Conservation (phyloP, 176 grass and related monocot genomes). For the Carex littledalei region DNA sequence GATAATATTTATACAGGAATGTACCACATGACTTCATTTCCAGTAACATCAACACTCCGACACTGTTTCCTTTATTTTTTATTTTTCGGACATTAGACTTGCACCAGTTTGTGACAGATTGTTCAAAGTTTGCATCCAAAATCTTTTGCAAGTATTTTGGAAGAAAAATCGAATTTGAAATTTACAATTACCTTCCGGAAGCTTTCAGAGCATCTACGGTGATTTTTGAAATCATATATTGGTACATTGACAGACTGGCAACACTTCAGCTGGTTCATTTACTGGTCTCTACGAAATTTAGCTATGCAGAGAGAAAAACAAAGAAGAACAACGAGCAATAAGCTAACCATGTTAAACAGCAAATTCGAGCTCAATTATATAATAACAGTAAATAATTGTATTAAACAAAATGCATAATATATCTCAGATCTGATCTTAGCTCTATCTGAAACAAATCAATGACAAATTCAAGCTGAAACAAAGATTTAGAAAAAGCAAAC, state of each 20-base stretch:
- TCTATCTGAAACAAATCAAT: not conserved
- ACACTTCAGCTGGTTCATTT: constrained; percentile 68
- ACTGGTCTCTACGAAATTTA: constrained; percentile 10
- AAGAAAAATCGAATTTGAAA: not conserved
- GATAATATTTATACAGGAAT: not conserved
- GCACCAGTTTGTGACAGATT: not conserved
- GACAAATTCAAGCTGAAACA: not conserved
- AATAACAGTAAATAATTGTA: not conserved
- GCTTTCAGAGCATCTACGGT: constrained; percentile 65
- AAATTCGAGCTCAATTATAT: constrained; percentile 15
- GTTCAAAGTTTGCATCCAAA: constrained; percentile 4
- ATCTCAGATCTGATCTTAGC: constrained; percentile 8
- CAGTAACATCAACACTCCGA: not conserved
- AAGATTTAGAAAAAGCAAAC: constrained; percentile 19
- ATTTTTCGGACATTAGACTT: not conserved
- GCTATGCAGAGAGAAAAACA: not conserved
- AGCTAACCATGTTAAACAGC: not conserved
- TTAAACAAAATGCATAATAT: not conserved
- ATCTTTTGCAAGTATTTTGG: constrained; percentile 19
- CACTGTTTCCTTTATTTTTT: not conserved
- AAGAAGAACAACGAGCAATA: not conserved
- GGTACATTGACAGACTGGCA: constrained; percentile 83
- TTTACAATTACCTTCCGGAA: constrained; percentile 66
- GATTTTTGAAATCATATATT: constrained; percentile 98
- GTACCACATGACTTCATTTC: not conserved